phyloP scores from a whole-genome alignment of 1,139 yeast genomes.

The Nakaseomyces glabratus region DNA sequence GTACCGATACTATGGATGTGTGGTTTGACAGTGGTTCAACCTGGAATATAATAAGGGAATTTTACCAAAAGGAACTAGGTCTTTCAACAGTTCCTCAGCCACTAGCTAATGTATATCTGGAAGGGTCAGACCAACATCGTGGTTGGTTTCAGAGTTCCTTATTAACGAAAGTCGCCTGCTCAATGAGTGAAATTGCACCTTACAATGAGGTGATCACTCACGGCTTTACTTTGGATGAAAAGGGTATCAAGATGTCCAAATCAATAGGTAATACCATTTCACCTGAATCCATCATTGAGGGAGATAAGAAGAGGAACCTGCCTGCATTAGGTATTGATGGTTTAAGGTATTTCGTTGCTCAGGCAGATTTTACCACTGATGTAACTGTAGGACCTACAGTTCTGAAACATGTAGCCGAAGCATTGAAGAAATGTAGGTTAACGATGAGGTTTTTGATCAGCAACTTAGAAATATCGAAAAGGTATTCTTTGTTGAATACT shows the following conservation, averaged over 20 bases:
- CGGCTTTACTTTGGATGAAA: constrained; percentile 83
- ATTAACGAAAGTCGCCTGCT: constrained; percentile 58
- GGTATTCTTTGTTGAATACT: constrained; percentile 25
- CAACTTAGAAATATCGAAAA: constrained; percentile 38
- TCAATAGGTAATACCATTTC: constrained; percentile 75
- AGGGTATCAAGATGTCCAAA: constrained; percentile 88
- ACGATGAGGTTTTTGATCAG: constrained; percentile 79
- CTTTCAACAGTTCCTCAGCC: constrained; percentile 25
- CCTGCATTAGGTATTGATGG: constrained; percentile 90
- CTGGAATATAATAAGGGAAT: constrained; percentile 59
- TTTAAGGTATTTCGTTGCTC: constrained; percentile 82
- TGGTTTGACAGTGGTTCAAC: constrained; percentile 98
- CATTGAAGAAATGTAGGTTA: constrained; percentile 70
- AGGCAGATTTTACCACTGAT: constrained; percentile 77
- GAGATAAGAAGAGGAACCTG: constrained; percentile 45
- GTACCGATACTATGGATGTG: constrained; percentile 92
- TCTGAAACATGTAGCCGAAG: constrained; percentile 66
- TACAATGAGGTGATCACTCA: constrained; percentile 74
- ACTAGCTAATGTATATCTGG: constrained; percentile 73
- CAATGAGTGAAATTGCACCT: constrained; percentile 45
- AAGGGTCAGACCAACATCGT: constrained; percentile 95
- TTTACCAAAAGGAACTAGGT: constrained; percentile 30
- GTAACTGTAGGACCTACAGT: constrained; percentile 66
- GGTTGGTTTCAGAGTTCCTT: constrained; percentile 98
- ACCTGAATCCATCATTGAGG: constrained; percentile 61